Evolutionary conservation across 2,329 filamentous ascomycete species (phyloP), one percentile per base, ranked within the genome.

Genomic region (Dothistroma septosporum): DNA sequence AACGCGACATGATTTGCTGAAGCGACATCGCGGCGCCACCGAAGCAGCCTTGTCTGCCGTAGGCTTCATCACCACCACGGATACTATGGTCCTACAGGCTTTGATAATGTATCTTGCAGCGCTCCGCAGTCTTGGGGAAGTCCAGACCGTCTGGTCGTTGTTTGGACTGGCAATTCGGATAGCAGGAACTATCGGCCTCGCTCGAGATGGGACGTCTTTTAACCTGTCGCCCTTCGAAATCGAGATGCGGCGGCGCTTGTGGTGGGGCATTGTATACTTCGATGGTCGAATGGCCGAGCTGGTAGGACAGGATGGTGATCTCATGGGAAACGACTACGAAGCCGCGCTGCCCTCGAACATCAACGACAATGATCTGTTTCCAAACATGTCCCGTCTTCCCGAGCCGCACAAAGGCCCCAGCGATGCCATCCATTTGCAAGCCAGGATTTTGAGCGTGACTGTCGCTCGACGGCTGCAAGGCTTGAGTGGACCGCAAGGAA

Each of bases 211-310:
- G 31, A 66, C 60, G 10, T 61, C 65, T 11, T 63, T 71, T 10
- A 61, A 61, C n/a, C 58, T 75, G 11, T 65, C 72, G 14, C 69
- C 70, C 4, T 74, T 74, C 59, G 72, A 75, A 41, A 66, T 64
- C 7, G 73, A 75, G 54, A 70, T 74, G 63, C 72, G 72, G 3
- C 58, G 71, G 41, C 68, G 73, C 3, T 59, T 74, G 9, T 75
- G 70, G 71, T 74, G 72, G 71, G 69, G 65, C 4, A 61, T 92
- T 16, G 80, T 87, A 1, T 78, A 85, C 28, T 87, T 90, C 65
- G 89, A 92, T 72, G 80, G 82, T 61, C 85, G 88, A 22, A 82
- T 90, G 41, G 82, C 85, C 59, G 88, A 91, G 71, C 82, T 90
- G 3, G 66, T 69, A 5, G 68, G 68, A 7, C 67, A 69, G 54